Percentiles rank a stretch among this genome's conserved stretches.
Conservation (phyloP, 78 protist species). For the Dictyostelium firmibasis region DNA sequence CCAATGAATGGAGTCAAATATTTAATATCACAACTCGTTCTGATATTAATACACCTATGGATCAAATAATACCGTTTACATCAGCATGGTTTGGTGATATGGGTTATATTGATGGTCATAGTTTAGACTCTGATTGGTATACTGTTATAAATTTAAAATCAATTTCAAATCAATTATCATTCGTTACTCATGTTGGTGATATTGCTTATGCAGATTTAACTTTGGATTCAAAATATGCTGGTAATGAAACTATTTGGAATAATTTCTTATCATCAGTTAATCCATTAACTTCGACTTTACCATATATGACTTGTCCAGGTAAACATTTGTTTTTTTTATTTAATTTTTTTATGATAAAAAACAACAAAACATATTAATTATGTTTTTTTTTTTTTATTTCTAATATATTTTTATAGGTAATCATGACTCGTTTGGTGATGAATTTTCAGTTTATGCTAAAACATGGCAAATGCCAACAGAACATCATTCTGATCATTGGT, state of each 20-base stretch:
- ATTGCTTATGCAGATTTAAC: constrained; percentile 63
- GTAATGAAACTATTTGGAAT: constrained; percentile 65
- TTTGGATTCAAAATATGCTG: not conserved
- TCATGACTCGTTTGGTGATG: constrained; percentile 38
- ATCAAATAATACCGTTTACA: not conserved
- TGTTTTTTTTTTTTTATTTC: no score
- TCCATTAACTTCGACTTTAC: not conserved
- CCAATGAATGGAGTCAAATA: not conserved
- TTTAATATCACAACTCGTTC: constrained; percentile 22
- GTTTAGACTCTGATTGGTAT: not conserved
- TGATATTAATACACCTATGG: not conserved
- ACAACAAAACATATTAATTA: no score
- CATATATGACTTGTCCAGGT: constrained; percentile 51
- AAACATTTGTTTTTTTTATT: no score
- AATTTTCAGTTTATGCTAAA: not conserved
- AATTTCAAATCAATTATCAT: not conserved
- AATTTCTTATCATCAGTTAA: not conserved
- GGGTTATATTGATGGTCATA: not conserved
- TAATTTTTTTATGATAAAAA: not conserved
- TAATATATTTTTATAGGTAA: not conserved
- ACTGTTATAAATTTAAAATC: not conserved
- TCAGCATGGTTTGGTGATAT: constrained; percentile 43
- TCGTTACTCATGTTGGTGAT: constrained; percentile 60
- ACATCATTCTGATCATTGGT: not conserved
- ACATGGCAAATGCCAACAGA: constrained; percentile 33